These are phyloP conservation scores for Danielozyma ontarioensis DNA, from an alignment of 805 yeast genomes.

Conservation along the genomic window DNA sequence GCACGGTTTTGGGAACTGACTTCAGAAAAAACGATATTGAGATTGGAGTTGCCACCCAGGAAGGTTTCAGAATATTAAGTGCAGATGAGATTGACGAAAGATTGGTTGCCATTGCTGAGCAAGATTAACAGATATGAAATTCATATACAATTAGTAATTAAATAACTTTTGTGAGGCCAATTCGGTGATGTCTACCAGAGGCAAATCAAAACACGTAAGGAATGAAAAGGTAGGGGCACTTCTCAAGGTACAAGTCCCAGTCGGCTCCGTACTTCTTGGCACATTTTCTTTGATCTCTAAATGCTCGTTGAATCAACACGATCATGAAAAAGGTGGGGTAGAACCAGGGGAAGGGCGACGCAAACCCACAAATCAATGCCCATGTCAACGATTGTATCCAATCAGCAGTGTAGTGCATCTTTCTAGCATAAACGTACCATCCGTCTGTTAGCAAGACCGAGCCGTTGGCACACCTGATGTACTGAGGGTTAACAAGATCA, in stretches of 20 bases:
- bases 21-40: slow-evolving; percentile 90
- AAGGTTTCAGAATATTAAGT: slow-evolving; percentile 65
- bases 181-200: too few relatives aligned
- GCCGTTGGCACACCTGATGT: slow-evolving; percentile 81
- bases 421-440: slow-evolving; percentile 91
- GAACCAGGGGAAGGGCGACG: slow-evolving; percentile 91
- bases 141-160: too few relatives aligned
- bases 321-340: slow-evolving; percentile 87
- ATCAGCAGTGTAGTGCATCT: slow-evolving; percentile 93
- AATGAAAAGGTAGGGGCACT: slow-evolving; percentile 88
- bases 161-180: too few relatives aligned
- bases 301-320: slow-evolving; percentile 84
- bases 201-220: slow-evolving; percentile 76
- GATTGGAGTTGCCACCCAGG: slow-evolving; percentile 78
- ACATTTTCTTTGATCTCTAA: slow-evolving; percentile 84
- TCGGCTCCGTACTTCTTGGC: slow-evolving; percentile 86
- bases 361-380: slow-evolving; percentile 88
- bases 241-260: slow-evolving; percentile 81
- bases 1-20: slow-evolving; percentile 85
- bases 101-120: slow-evolving; percentile 91
- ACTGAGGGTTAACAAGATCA: slow-evolving; percentile 75
- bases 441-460: slow-evolving; percentile 85
- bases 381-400: slow-evolving; percentile 82
- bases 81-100: slow-evolving; percentile 93
- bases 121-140: too few relatives aligned